A percentile compares a stretch with the other conserved stretches of the same genome.
These are phyloP conservation scores for Trametes maxima DNA, from an alignment of 768 basidiomycete genomes.

Conservation along the genomic window DNA sequence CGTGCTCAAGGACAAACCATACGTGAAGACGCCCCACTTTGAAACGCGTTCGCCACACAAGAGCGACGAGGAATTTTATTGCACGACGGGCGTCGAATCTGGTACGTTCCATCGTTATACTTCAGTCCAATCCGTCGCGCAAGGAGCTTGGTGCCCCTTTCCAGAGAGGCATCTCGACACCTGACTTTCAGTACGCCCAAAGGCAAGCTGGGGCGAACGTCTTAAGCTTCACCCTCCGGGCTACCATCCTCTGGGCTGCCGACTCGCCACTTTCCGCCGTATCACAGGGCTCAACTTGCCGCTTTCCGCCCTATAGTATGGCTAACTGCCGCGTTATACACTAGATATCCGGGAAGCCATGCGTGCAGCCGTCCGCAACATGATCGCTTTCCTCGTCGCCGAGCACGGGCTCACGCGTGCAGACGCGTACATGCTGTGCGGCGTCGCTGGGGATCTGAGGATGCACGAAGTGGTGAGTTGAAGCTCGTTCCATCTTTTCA, in stretches of 20 bases:
- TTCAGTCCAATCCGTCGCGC: neutral
- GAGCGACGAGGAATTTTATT: slow-evolving; percentile 47
- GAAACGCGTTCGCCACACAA: slow-evolving; percentile 34
- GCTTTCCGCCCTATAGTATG: too few species aligned
- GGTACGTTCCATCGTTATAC: slow-evolving; percentile 30
- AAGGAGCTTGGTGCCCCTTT: too few species aligned
- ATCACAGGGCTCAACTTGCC: neutral
- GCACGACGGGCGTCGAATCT: slow-evolving; percentile 58
- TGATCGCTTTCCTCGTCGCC: slow-evolving; percentile 54
- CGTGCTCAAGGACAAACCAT: slow-evolving; percentile 56
- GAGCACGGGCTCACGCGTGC: slow-evolving; percentile 47
- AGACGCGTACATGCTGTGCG: slow-evolving; percentile 64
- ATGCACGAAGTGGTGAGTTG: slow-evolving; percentile 60
- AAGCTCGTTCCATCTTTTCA: neutral
- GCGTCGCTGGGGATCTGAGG: slow-evolving; percentile 58
- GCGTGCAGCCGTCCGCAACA: slow-evolving; percentile 56
- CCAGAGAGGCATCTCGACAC: too few species aligned
- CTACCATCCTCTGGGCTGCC: too few species aligned
- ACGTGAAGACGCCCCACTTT: slow-evolving; percentile 63
- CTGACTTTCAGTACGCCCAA: too few species aligned
- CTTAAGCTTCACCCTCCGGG: too few species aligned
- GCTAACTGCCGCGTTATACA: neutral
- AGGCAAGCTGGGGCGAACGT: too few species aligned
- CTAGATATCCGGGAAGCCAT: slow-evolving; percentile 56
- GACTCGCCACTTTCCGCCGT: too few species aligned